Evolutionary conservation across 2,329 filamentous ascomycete species (phyloP).

Genomic region (Thielaviopsis populi): DNA sequence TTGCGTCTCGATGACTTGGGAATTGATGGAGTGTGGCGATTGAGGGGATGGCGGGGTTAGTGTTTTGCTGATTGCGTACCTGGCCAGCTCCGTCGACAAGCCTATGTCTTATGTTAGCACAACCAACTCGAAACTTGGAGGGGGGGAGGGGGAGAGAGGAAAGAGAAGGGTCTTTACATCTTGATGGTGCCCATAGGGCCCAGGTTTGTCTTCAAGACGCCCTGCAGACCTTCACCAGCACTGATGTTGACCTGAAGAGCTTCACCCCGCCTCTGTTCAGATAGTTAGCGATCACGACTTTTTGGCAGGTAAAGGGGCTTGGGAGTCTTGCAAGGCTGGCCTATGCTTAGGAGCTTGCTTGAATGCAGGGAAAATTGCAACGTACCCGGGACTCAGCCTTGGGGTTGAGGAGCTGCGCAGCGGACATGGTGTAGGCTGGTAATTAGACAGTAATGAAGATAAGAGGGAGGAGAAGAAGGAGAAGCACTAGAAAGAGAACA

Average conservation of each 20-base stretch:
- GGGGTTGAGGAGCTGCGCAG: constrained; percentile 93
- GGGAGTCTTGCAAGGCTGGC: constrained; percentile 3
- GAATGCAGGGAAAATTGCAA: constrained; percentile 20
- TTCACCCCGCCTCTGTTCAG: constrained; percentile 73
- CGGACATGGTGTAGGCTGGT: constrained; percentile 52
- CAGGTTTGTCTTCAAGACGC: constrained; percentile 93
- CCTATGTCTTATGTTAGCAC: constrained; percentile 29
- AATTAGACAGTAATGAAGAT: constrained; percentile 27
- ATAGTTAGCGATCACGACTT: constrained; percentile 13
- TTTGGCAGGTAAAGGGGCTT: neutral
- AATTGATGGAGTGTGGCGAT: neutral
- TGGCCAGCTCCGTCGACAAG: constrained; percentile 55
- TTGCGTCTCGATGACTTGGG: neutral
- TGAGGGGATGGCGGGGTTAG: constrained; percentile 18
- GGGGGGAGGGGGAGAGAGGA: neutral
- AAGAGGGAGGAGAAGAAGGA: constrained; percentile 20
- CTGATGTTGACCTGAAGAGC: constrained; percentile 93
- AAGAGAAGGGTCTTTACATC: constrained; percentile 45
- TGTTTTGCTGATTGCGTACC: constrained; percentile 30
- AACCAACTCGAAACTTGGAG: neutral
- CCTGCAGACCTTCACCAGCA: constrained; percentile 79
- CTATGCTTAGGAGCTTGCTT: neutral
- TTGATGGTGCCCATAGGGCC: constrained; percentile 90
- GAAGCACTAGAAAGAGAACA: neutral
- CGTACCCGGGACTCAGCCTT: constrained; percentile 94